Evolutionary conservation across 2,329 filamentous ascomycete genomes (phyloP), one percentile per base, ranked within the genome.

Genomic region (Penicillium sp.): DNA sequence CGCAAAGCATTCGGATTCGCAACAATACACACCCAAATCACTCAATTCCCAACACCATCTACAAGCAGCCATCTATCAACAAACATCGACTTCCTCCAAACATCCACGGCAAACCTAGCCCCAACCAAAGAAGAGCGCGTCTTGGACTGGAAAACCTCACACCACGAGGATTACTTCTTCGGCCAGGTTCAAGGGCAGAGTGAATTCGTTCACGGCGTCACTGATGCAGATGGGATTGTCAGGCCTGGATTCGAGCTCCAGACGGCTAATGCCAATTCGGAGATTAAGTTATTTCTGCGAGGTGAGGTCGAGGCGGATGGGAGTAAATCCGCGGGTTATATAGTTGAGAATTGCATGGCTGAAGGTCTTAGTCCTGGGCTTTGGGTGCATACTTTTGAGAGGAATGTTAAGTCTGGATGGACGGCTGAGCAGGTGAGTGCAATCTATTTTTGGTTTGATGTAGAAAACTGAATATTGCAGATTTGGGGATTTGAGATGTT

Each of bases 401-500:
- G 26, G 14, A 55, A 38, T 50, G 40, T 17, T 11, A 44, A 38
- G 25, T 17, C 19, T 25, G 52, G 38, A 4, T 55, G 52, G 52
- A 44, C 40, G 8, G 45, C 38, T 4, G 52, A 55, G 26, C 52
- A 55, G 25, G 51, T 50, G 7, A 19, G 45, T 50, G 6, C n/a
- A 12, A 5, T 31, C 5, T 31, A 12, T 12, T 31, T 1, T 31
- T 31, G 30, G 10, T 12, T 31, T 31, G 11, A 3, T 11, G 10
- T 22, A 10, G n/a, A 43, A 43, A 28, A 26, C 38, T 50, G 14
- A 50, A 14, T 17, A 14, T 19, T 30, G 4, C 16, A 54, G 52
- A 33, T 55, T 19, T 55, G 52, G 52, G 52, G 52, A 4, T 55
- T 55, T 26, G 52, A 55, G 22, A 36, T 38, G 25, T 33, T 50